Conservation (phyloP, 305 asterid species). For the Fraxinus sp. region DNA sequence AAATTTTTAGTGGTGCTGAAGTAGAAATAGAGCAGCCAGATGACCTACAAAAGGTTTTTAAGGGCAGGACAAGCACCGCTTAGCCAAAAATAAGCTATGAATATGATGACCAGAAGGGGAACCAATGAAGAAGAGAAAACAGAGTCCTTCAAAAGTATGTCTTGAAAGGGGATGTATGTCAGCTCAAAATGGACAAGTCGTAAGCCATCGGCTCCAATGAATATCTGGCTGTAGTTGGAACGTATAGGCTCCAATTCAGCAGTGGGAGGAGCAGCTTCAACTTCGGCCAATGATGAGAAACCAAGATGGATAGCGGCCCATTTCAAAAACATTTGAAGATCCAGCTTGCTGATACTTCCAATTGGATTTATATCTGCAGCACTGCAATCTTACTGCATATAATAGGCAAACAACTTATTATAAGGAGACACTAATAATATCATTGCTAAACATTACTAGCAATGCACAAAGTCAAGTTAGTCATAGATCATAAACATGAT, state of each 20-base stretch:
- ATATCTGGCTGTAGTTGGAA: slow-evolving; percentile 84
- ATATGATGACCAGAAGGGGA: not conserved
- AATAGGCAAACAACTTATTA: not conserved
- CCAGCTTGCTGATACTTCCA: slow-evolving; percentile 94
- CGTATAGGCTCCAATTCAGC: slow-evolving; percentile 97
- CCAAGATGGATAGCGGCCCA: slow-evolving; percentile 91
- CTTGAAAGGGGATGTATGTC: not conserved
- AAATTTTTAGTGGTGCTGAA: not conserved
- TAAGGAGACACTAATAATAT: not conserved
- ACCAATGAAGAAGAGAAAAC: slow-evolving; percentile 4
- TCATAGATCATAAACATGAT: not conserved
- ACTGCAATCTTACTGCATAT: slow-evolving; percentile 89
- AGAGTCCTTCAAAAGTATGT: not conserved
- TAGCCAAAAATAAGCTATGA: not conserved
- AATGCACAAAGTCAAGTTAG: slow-evolving; percentile 1
- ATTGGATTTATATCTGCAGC: slow-evolving; percentile 95
- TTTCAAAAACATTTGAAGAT: slow-evolving; percentile 69
- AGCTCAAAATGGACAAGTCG: not conserved
- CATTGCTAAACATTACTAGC: not conserved
- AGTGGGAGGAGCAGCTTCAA: slow-evolving; percentile 98
- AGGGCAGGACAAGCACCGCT: not conserved
- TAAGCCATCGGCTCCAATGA: not conserved
- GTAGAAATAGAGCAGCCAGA: not conserved
- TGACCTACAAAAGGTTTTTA: not conserved
- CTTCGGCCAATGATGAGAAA: slow-evolving; percentile 75